These are phyloP conservation scores for Aulographum hederae DNA, from an alignment of 2,329 filamentous ascomycete genomes.

Conservation along the genomic window DNA sequence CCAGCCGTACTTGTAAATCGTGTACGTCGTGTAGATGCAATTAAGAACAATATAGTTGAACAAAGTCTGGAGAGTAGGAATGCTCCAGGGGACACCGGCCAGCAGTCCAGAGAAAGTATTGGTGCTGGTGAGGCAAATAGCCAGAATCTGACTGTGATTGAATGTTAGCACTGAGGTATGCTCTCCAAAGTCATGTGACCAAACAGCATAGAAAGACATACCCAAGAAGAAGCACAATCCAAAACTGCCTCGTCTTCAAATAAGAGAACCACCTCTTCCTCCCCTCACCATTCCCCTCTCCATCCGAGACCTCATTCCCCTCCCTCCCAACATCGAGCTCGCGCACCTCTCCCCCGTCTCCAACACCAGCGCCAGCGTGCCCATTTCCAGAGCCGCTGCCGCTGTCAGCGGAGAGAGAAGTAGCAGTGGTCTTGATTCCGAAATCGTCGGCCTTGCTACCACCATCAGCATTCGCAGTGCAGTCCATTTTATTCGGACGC, in stretches of 20 bases:
- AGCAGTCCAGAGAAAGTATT: conserved; percentile 81
- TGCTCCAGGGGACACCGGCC: conserved; percentile 47
- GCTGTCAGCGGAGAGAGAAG: neutral
- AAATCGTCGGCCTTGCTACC: neutral
- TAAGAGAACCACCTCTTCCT: conserved; percentile 41
- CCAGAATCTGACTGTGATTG: conserved; percentile 49
- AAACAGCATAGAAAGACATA: conserved; percentile 24
- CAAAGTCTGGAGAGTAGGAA: conserved; percentile 88
- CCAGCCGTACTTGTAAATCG: conserved; percentile 62
- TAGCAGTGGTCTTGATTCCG: neutral
- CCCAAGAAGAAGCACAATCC: conserved; percentile 62
- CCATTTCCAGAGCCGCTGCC: conserved; percentile 13
- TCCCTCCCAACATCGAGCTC: neutral
- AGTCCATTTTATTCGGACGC: conserved; percentile 1
- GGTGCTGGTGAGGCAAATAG: conserved; percentile 78
- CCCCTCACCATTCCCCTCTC: conserved; percentile 13
- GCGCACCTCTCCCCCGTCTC: conserved; percentile 1
- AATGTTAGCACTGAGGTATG: neutral
- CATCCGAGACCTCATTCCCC: neutral
- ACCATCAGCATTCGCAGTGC: too few relatives aligned
- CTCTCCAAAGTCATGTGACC: neutral
- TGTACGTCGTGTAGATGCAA: conserved; percentile 63
- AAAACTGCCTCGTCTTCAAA: conserved; percentile 72
- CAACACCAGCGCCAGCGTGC: conserved; percentile 6
- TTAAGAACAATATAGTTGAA: conserved; percentile 86